Base-by-base conservation (phyloP, 768 basidiomycete genomes). In the Podaxis mareebaensis region DNA sequence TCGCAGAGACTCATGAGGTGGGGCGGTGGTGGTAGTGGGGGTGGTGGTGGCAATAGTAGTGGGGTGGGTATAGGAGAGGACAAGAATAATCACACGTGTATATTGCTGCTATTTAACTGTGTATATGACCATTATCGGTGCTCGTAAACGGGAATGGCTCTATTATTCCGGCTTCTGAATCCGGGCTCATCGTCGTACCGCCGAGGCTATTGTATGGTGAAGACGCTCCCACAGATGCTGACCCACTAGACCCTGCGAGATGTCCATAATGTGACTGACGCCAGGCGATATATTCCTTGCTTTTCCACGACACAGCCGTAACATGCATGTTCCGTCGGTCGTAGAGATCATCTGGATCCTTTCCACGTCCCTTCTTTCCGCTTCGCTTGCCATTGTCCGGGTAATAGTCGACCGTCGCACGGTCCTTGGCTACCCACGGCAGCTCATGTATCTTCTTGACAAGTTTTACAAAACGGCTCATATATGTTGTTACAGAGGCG, bases 361-460 rank as follows among this genome's bases (percentile, higher is more conserved):
- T 13, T 20, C n/a, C 26, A 5, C 17, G 68, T 62, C 22, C 51
- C 61, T 13, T 68, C 60, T 30, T 67, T 64, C 7, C 77, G 15
- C 12, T 13, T 13, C 42, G 15, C 24, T 51, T 51, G 12, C 20
- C 48, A 24, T 24, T 24, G 20, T 24, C 76, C 0, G 82, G 82
- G 61, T 80, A 72, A 65, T 83, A 83, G 63, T 79, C 78, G 22
- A 74, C 73, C 3, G 81, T 81, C 53, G 81, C 77, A 40, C 81
- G 78, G 3, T 74, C 71, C 0, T 71, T 67, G 0, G 77, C 72
- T 1, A 81, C 67, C 83, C 83, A 84, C 3, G 83, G 83, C 0
- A 84, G 73, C 0, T 66, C 64, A 30, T 79, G 74, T 13, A 84
- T n/a, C 4, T 67, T 67, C 3, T 68, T 58, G 8, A 79, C 53